Evolutionary conservation across 2,329 filamentous ascomycete genomes (phyloP), one percentile per base, ranked within the genome.

Genomic region (Pyrenophora seminiperda): DNA sequence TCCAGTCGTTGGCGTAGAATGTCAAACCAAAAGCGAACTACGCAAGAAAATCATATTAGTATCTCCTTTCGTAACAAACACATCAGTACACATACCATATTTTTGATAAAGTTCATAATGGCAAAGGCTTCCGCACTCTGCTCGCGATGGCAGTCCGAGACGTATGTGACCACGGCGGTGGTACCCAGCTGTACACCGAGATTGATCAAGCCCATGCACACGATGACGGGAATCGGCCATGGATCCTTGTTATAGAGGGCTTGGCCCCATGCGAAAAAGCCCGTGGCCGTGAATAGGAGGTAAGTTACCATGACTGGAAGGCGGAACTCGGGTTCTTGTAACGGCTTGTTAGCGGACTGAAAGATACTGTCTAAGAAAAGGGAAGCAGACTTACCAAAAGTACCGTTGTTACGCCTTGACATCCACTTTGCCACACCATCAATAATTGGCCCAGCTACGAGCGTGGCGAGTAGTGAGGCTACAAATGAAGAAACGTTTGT

Each of bases 101-200:
- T 65, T 39, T 64, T 65, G 43, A 64, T 44, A 15, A 65, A 63
- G 39, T 65, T 65, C 61, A 65, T 65, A 14, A 62, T 59, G 2
- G 61, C 62, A 30, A 66, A 66, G 14, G 62, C 62, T 43, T 66
- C 62, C 1, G 59, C 54, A 4, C 61, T 54, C 34, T 62, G 56
- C 22, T 64, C 62, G 11, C 59, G 59, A 40, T 66, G 62, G 38
- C 61, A 60, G 22, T 66, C 62, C 7, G 42, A 50, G 11, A 66
- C 59, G 30, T 66, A 66, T 6, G 62, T 63, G 0, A 64, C 62
- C 9, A 63, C 54, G 7, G 50, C 50, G 4, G 62, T 66, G 18
- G 58, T 60, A 11, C 57, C 59, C 5, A 66, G 42, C 30, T 64
- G 61, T 1, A 66, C 54, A 29, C 62, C 62, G 7, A 66, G 49